Conservation (phyloP, 495 filamentous ascomycete species). For the Lasiosphaeria miniovina region DNA sequence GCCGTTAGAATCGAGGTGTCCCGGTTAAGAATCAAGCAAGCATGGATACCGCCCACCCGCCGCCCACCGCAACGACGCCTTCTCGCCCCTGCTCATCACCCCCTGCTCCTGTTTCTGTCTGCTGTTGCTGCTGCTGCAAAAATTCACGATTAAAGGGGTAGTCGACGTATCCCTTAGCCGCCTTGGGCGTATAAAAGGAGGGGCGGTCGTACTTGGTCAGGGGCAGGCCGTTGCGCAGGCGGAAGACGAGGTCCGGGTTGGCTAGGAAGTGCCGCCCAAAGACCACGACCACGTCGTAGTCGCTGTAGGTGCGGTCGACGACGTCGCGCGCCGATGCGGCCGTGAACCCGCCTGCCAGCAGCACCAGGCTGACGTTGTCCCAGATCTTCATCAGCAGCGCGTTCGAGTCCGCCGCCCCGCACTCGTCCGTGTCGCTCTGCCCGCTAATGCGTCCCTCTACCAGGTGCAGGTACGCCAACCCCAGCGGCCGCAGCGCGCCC, state of each 20-base stretch:
- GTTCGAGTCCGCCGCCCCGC: conserved; percentile 39
- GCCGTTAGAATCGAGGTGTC: too few relatives aligned
- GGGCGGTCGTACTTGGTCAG: conserved; percentile 55
- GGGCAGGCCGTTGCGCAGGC: conserved; percentile 52
- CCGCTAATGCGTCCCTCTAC: conserved; percentile 50
- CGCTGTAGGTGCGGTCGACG: conserved; percentile 52
- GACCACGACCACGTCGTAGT: conserved; percentile 49
- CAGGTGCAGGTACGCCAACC: conserved; percentile 61
- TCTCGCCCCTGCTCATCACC: too few relatives aligned
- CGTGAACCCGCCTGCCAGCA: conserved; percentile 61
- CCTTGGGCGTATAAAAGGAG: conserved; percentile 53
- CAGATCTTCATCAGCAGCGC: conserved; percentile 24
- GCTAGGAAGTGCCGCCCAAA: conserved; percentile 65
- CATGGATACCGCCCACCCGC: too few relatives aligned
- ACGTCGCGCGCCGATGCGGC: conserved; percentile 42
- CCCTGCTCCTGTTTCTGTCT: too few relatives aligned
- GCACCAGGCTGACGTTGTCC: conserved; percentile 38
- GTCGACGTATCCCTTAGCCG: conserved; percentile 58
- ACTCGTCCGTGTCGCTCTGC: conserved; percentile 37
- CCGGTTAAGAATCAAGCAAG: too few relatives aligned
- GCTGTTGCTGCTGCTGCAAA: too few relatives aligned
- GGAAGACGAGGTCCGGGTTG: conserved; percentile 66
- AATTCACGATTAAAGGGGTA: conserved; percentile 50
- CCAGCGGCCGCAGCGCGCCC: conserved; percentile 42
- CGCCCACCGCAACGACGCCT: too few relatives aligned